Evolutionary conservation across 1,284 basidiomycete species (phyloP), one percentile per base, ranked within the genome.

Genomic region (Thecaphora thlaspeos): DNA sequence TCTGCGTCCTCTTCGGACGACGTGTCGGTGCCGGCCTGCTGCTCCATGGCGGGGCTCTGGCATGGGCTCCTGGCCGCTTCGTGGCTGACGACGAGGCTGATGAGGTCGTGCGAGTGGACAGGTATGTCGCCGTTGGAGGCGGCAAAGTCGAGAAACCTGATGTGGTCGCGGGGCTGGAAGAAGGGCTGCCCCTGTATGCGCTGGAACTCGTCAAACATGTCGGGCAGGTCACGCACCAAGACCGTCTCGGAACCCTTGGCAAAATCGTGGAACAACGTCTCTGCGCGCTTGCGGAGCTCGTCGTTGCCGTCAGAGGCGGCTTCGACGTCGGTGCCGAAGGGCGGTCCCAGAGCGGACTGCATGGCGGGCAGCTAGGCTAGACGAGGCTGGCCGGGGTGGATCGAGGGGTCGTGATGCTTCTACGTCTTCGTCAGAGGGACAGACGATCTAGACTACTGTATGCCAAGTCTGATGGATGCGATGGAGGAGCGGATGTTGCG

Each of bases 181-280:
- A 65, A 37, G 2, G 62, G 58, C 23, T 46, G 58, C 2, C 52
- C 58, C 12, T 57, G 44, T 22, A 61, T 57, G 21, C 48, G 41
- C 36, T 61, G 54, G 44, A 65, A 65, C 17, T 61, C 58, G 43
- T 58, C 50, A 21, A 65, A 39, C 17, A 65, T 51, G 46, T 55
- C 58, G 15, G 62, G 62, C 5, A 65, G 38, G 26, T 65, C 53
- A 17, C 58, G 48, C 40, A 51, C 52, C 26, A 55, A 52, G 34
- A 52, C 52, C 4, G 38, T 41, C 24, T 63, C 51, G 10, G 52
- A 55, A 28, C 49, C 55, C 10, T 55, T 53, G 4, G 59, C 38
- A 36, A 64, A 60, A 37, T 51, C 55, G 42, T 60, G 51, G 37
- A 60, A 64, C 34, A 64, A 54, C 7, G 56, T 50, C 36, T 59